Evolutionary conservation across 306 rosid species (phyloP), one percentile per base, ranked within the genome.

Genomic region (Dryas octopetala): DNA sequence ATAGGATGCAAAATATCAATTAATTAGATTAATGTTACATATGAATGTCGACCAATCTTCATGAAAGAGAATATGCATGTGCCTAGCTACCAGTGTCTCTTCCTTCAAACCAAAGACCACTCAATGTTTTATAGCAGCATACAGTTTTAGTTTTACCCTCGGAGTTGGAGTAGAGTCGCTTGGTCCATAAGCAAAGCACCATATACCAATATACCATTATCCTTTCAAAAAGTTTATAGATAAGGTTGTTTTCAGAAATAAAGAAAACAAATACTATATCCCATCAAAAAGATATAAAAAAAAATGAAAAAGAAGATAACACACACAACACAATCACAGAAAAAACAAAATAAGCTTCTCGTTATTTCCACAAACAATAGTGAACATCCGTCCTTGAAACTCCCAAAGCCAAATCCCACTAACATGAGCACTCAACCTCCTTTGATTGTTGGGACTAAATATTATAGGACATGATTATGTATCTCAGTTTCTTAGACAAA

Each of bases 131-230:
- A 47, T 14, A 57, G 44, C 19, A 8, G 54, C 54, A 8, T 16
- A 7, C 38, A 7, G 54, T 17, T 44, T 43, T 71, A 0, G 61
- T 49, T 48, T 64, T 47, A 12, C 1, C 32, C 46, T 4, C 2
- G 47, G 5, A 14, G 74, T n/a, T 5, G 4, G 8, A 15, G 48
- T 62, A 55, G 69, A 58, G 83, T 80, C 64, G 85, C 86, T 86
- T 88, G 69, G 79, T 69, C 65, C 61, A 63, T 58, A 78, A 84
- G 84, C 88, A 45, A 80, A 66, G 80, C 82, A 74, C 78, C 85
- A 7, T 16, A 46, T 81, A 76, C 79, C 53, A 44, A 41, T 57
- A 10, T 55, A 15, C 12, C 48, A 1, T 26, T 77, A 66, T 70
- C 78, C 9, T 7, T 66, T 71, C 32, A 23, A 44, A 49, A 15